Evolutionary conservation across 441 rosid genomes (phyloP), one percentile per base, ranked within the genome.

Genomic region (Aleurites moluccanus): DNA sequence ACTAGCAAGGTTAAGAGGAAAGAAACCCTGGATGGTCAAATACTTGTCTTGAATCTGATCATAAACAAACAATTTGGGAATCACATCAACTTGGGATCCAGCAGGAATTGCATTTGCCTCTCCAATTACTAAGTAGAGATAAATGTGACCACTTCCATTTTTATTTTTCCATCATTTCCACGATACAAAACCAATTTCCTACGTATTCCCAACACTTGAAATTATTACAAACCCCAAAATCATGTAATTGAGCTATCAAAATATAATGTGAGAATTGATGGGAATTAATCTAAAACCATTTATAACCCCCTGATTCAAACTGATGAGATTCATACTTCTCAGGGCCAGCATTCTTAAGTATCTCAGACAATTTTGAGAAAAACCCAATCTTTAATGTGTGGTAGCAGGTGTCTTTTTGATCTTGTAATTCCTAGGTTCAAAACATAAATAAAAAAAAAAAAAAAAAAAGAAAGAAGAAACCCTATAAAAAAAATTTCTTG

Each of bases 31-130:
- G 11, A 69, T 53, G 1, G 33, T 68, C 59, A 68, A 49, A 42
- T 68, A 68, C 44, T 68, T 50, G 38, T 57, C 16, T 40, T 6
- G 65, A 23, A 59, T 70, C 5, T 40, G 64, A 13, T 70, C 63
- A 40, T 66, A 15, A 15, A 40, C 15, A 14, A 49, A 49, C 3
- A 49, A 14, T 49, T 47, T 14, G 27, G 35, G 56, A 1, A 50
- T 9, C 56, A 50, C 56, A 50, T 50, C n/a, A 18, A 15, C 56
- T 3, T 50, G 56, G 56, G 56, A 50, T 50, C 56, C 21, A 50
- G 16, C 4, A 50, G 56, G 21, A 50, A 50, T 50, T 50, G 56
- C 21, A 50, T 50, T 50, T 50, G 56, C 6, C 20, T 2, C 56
- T 2, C 21, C 56, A 50, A 33, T 23, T 3, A 52, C 69, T 23